Evolutionary conservation across 371 early-diverging fungal genomes (phyloP), one percentile per base, ranked within the genome.

Genomic region (Zopfochytrium polystomum): DNA sequence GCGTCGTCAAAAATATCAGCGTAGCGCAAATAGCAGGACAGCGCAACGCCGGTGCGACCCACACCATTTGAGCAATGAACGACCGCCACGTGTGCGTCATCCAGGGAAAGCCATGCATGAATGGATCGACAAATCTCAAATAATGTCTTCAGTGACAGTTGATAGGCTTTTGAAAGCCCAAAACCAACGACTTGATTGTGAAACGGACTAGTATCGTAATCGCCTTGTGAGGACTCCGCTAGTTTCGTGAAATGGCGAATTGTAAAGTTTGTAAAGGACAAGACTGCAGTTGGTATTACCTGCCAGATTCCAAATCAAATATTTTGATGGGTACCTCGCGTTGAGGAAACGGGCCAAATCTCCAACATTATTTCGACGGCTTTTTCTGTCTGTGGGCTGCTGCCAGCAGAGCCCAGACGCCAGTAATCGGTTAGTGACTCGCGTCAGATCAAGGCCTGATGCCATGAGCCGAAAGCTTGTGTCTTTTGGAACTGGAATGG

Each of bases 251-350:
- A 30, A 13, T 22, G 7, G 30, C 31, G 20, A 54, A 22, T 30
- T 1, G 32, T 29, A 30, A 61, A 25, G 23, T 18, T 7, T 13
- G 18, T 35, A 56, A 23, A 22, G 58, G 9, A 15, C 11, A 11
- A 42, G 52, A 15, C 45, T 18, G 35, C 23, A 58, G 7, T 25
- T 42, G 25, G 57, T 31, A 18, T 9, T 33, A 73, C 74, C 78
- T n/a, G 75, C 75, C 51, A 82, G 56, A 55, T 82, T 80, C 71
- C 69, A 82, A 4, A 83, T 47, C 74, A 83, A 70, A 63, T 73
- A 83, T 23, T 69, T 57, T 13, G 63, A 57, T 23, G 55, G 38
- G 63, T 77, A 81, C 32, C 75, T 38, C n/a, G 72, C 58, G 25
- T 73, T 70, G 2, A 85, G 58, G 66, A 77, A 82, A 13, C 62